A percentile compares a stretch with the other conserved stretches of the same genome.
These are phyloP conservation scores for Suillus variegatus DNA, from an alignment of 768 basidiomycete species.

Conservation along the genomic window DNA sequence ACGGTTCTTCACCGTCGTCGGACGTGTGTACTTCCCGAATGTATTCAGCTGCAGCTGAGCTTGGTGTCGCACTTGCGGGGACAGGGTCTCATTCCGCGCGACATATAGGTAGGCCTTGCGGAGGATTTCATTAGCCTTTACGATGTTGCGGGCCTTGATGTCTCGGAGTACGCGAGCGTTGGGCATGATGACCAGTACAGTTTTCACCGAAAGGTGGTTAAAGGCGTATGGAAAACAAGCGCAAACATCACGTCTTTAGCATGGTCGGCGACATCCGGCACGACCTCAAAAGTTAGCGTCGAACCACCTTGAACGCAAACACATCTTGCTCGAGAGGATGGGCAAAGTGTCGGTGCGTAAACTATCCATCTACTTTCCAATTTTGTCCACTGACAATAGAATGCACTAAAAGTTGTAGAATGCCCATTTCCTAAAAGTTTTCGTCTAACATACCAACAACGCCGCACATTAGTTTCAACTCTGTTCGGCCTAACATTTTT, in stretches of 20 bases:
- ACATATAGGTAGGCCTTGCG: conserved; percentile 92
- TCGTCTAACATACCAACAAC: conserved; percentile 55
- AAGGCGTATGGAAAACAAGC: conserved; percentile 21
- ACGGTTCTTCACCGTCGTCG: conserved; percentile 87
- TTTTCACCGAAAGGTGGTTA: background rate
- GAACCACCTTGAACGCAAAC: background rate
- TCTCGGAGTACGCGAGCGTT: conserved; percentile 68
- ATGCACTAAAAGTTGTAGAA: conserved; percentile 41
- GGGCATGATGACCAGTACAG: conserved; percentile 29
- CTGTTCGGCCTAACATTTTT: conserved; percentile 82
- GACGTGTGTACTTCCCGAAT: conserved; percentile 79
- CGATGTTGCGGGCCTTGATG: conserved; percentile 73
- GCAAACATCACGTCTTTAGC: conserved; percentile 16
- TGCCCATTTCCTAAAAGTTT: conserved; percentile 59
- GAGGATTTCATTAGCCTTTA: conserved; percentile 74
- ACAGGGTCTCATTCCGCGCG: conserved; percentile 88
- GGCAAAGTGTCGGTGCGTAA: conserved; percentile 24
- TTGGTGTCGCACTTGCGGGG: conserved; percentile 86
- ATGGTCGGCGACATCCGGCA: conserved; percentile 10
- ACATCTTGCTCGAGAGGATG: conserved; percentile 17
- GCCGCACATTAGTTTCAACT: conserved; percentile 73
- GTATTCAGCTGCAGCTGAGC: conserved; percentile 93
- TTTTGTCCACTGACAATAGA: background rate
- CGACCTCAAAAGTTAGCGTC: conserved; percentile 4
- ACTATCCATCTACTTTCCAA: too few species aligned